phyloP scores from a whole-genome alignment of 305 asterid species.

The Solanum hybrid region DNA sequence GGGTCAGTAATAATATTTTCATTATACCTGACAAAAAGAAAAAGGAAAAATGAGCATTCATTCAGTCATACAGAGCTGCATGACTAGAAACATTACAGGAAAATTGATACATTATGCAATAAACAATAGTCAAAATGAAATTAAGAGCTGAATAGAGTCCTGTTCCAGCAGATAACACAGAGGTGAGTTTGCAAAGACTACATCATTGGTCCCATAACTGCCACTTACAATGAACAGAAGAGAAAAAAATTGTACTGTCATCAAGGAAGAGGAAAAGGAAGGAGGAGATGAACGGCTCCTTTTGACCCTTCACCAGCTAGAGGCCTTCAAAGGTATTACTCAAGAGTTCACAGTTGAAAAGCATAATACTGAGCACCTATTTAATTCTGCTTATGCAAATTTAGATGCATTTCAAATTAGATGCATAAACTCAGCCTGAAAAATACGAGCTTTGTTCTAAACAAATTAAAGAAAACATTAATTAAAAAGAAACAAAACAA shows the following conservation, averaged over 20 bases:
- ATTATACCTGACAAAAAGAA: slow-evolving; percentile 65
- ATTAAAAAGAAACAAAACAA: not conserved
- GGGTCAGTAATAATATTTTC: slow-evolving; percentile 84
- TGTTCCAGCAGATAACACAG: not conserved
- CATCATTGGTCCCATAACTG: not conserved
- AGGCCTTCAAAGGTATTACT: not conserved
- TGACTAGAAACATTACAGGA: not conserved
- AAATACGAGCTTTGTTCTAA: not conserved
- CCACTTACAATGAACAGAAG: not conserved
- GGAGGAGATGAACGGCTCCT: not conserved
- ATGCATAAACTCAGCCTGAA: not conserved
- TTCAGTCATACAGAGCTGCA: not conserved
- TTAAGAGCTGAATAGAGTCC: not conserved
- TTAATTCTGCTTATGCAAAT: not conserved
- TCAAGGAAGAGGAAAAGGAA: not conserved
- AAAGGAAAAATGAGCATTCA: slow-evolving; percentile 13
- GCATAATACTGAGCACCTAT: not conserved
- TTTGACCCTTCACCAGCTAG: slow-evolving; percentile 1
- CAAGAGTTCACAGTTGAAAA: not conserved
- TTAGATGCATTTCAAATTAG: not conserved
- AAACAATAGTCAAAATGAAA: not conserved
- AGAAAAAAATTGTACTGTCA: not conserved
- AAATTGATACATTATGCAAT: not conserved
- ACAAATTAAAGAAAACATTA: not conserved
- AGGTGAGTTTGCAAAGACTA: not conserved